Evolutionary conservation across 2,329 filamentous ascomycete genomes (phyloP), one percentile per base, ranked within the genome.

Genomic region (Trichophyton simii): DNA sequence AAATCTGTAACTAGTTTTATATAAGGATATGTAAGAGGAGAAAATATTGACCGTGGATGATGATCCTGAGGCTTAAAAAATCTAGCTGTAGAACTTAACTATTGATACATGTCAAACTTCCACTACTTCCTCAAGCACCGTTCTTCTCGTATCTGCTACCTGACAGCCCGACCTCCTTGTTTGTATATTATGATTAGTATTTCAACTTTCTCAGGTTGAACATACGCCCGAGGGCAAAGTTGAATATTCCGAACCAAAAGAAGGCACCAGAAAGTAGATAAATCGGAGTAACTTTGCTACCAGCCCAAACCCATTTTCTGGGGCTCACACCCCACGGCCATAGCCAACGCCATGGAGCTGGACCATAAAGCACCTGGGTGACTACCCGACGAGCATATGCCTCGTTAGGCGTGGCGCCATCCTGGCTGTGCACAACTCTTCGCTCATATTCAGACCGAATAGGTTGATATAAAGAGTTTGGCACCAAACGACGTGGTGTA

Each of bases 331-430:
- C 58, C 72, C 73, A 75, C 0, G 73, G 73, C 80, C 80, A 83
- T 13, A 83, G 66, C 76, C 78, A 79, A 54, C 77, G 71, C 68
- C 75, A 76, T n/a, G 73, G 73, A 3, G 72, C 72, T 48, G 75
- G 71, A 42, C 73, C 78, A 68, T 69, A 73, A 57, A 84, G 67
- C 9, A 84, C 74, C 66, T 83, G 77, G 7, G 70, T 70, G 3
- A 84, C 82, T 2, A 84, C 82, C 42, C 76, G 78, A 60, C 72
- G 71, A 15, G 83, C 83, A 70, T 84, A 85, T 25, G 71, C 70
- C 52, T 79, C 74, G 54, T 78, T 78, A 31, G 78, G 72, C 75
- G 83, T 81, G 22, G 78, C 75, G 9, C 73, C 73, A 36, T 79
- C 74, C 67, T 84, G 82, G 65, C 78, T 81, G 66, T 84, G 79